These are phyloP conservation scores for Bryoerythrophyllum caledonicum DNA, from an alignment of 225 moss, liverwort and hornwort species.

Conservation along the genomic window DNA sequence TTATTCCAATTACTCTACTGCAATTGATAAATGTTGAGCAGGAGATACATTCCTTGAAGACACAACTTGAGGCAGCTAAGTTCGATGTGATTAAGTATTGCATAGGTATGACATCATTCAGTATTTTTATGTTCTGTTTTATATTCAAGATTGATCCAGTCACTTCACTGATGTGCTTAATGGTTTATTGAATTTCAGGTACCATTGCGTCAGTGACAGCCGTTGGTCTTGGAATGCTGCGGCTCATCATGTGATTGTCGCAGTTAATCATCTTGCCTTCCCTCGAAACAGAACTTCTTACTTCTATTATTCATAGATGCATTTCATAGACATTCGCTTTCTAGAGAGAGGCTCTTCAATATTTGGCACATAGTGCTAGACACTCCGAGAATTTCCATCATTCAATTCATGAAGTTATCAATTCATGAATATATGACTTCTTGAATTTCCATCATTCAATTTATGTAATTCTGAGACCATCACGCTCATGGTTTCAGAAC, in stretches of 20 bases:
- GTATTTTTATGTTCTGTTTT: not conserved
- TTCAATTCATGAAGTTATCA: not conserved
- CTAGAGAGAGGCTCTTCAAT: not conserved
- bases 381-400: not conserved
- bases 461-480: not conserved
- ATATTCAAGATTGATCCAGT: not conserved
- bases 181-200: slow-evolving; percentile 60
- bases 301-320: slow-evolving; percentile 19
- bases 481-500: not conserved
- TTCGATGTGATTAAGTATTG: slow-evolving; percentile 98
- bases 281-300: not conserved
- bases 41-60: slow-evolving; percentile 93
- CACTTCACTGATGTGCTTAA: slow-evolving; percentile 21
- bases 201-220: slow-evolving; percentile 92
- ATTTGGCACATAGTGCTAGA: not conserved
- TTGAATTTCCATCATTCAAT: not conserved
- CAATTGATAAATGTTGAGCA: slow-evolving; percentile 32
- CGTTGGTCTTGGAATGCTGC: slow-evolving; percentile 91
- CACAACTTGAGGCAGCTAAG: slow-evolving; percentile 96
- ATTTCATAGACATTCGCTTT: slow-evolving; percentile 26
- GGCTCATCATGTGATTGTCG: slow-evolving; percentile 73
- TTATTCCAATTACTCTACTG: not conserved
- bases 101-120: slow-evolving; percentile 60
- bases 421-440: too few species aligned
- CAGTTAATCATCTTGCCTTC: slow-evolving; percentile 5